A percentile compares a stretch with the other conserved stretches of the same genome.
These are phyloP conservation scores for Zygoascus ofunaensis DNA, from an alignment of 805 yeast genomes.

Conservation along the genomic window DNA sequence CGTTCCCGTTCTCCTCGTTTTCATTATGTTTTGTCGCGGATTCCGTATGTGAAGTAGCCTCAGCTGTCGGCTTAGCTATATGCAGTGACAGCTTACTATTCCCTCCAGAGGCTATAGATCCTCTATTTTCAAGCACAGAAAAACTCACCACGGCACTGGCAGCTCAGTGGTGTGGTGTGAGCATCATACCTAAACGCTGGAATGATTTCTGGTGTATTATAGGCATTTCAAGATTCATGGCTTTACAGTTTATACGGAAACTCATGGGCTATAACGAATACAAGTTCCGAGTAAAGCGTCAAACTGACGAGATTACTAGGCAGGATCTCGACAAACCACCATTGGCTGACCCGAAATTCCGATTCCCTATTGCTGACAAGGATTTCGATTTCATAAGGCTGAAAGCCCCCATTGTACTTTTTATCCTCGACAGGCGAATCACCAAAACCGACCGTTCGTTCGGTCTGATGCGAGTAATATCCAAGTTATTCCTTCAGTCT, in stretches of 20 bases:
- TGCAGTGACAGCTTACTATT: constrained; percentile 56
- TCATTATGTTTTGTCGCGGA: constrained; percentile 66
- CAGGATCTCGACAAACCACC: constrained; percentile 76
- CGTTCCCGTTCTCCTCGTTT: constrained; percentile 82
- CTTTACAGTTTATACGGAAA: constrained; percentile 54
- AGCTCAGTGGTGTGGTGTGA: constrained; percentile 88
- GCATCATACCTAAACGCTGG: constrained; percentile 69
- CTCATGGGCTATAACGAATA: constrained; percentile 81
- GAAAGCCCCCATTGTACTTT: constrained; percentile 79
- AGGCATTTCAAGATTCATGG: constrained; percentile 81
- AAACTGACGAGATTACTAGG: constrained; percentile 57
- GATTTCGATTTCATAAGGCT: constrained; percentile 63
- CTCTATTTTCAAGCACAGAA: constrained; percentile 62
- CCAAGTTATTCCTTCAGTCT: constrained; percentile 84
- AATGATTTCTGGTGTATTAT: constrained; percentile 84
- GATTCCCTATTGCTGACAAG: constrained; percentile 51
- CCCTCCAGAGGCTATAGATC: constrained; percentile 68
- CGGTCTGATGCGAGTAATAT: constrained; percentile 84
- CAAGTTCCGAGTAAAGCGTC: constrained; percentile 56
- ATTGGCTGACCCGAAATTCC: constrained; percentile 57
- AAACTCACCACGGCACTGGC: constrained; percentile 61
- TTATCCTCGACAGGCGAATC: constrained; percentile 83
- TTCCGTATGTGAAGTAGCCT: constrained; percentile 39
- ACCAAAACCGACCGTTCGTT: constrained; percentile 92
- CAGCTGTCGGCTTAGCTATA: constrained; percentile 68